Conservation (phyloP, 352 stramenopile genomes). For the Globisporangium middletonii region DNA sequence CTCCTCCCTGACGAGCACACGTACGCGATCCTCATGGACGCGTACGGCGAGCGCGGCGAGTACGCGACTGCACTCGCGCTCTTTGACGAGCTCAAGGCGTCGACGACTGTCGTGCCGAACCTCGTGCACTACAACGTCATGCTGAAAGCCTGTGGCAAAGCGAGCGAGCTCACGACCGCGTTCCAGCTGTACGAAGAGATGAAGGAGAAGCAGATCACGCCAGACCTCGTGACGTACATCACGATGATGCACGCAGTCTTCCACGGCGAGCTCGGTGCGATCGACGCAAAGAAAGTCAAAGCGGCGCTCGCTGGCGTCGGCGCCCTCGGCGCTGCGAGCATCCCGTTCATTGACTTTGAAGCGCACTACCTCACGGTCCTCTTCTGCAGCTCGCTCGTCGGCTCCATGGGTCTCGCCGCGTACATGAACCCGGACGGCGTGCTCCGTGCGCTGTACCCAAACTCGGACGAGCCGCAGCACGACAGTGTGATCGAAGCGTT, state of each 20-base stretch:
- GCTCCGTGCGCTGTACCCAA: slow-evolving; percentile 73
- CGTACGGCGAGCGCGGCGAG: slow-evolving; percentile 46
- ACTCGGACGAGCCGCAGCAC: slow-evolving; percentile 58
- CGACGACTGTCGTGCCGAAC: slow-evolving; percentile 22
- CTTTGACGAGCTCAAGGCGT: slow-evolving; percentile 49
- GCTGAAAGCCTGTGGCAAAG: slow-evolving; percentile 71
- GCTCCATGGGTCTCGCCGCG: slow-evolving; percentile 74
- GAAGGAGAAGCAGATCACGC: slow-evolving; percentile 64
- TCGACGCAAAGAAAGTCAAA: slow-evolving; percentile 71
- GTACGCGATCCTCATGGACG: slow-evolving; percentile 78
- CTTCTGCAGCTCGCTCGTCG: slow-evolving; percentile 67
- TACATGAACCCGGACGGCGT: slow-evolving; percentile 85
- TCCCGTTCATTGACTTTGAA: slow-evolving; percentile 71
- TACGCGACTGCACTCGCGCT: slow-evolving; percentile 44
- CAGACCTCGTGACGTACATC: slow-evolving; percentile 76
- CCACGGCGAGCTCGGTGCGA: slow-evolving; percentile 59
- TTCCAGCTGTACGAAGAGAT: slow-evolving; percentile 86
- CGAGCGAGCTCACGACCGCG: slow-evolving; percentile 54
- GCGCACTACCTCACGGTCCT: slow-evolving; percentile 69
- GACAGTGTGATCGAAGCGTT: slow-evolving; percentile 75
- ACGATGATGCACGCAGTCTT: slow-evolving; percentile 87
- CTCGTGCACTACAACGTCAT: slow-evolving; percentile 81
- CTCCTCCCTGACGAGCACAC: slow-evolving; percentile 50
- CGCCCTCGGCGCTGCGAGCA: slow-evolving; percentile 39
- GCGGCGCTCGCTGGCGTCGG: slow-evolving; percentile 49